phyloP scores from a whole-genome alignment of 2,329 filamentous ascomycete species.

The Aureobasidium sp. region DNA sequence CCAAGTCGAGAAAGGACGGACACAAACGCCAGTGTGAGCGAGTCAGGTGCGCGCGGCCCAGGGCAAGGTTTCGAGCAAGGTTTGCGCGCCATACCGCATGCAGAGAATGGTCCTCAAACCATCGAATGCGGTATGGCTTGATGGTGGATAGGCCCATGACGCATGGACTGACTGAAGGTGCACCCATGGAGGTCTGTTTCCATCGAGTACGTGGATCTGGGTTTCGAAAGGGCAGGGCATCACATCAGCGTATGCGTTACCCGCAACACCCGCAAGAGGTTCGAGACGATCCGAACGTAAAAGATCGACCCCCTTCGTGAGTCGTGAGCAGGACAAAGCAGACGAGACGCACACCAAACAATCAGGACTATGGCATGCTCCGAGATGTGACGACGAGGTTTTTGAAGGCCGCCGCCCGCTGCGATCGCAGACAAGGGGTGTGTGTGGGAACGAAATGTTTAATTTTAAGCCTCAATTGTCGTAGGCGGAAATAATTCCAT shows the following conservation, averaged over 20 bases:
- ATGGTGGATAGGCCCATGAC: background rate
- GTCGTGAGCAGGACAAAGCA: background rate
- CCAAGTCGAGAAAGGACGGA: background rate
- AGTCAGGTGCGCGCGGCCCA: background rate
- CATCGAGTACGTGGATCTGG: background rate
- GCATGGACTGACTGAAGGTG: background rate
- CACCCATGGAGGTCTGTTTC: background rate
- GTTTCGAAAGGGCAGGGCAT: background rate
- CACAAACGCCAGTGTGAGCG: background rate
- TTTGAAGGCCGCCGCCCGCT: background rate
- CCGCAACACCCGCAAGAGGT: too few species aligned
- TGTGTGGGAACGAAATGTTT: background rate
- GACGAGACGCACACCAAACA: background rate
- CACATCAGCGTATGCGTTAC: background rate
- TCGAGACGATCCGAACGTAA: background rate
- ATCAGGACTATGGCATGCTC: background rate
- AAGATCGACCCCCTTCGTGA: background rate
- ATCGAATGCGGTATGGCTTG: background rate
- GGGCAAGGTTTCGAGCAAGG: constrained; percentile 6
- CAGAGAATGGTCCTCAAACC: background rate
- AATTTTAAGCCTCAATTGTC: constrained; percentile 1
- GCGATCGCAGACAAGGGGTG: background rate
- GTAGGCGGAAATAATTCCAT: background rate
- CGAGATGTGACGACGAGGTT: background rate
- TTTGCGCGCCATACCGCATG: background rate